Percentiles rank a stretch among this genome's conserved stretches.
Evolutionary conservation across 106 monocot species (phyloP).

Genomic region (Dendrobium officinale): DNA sequence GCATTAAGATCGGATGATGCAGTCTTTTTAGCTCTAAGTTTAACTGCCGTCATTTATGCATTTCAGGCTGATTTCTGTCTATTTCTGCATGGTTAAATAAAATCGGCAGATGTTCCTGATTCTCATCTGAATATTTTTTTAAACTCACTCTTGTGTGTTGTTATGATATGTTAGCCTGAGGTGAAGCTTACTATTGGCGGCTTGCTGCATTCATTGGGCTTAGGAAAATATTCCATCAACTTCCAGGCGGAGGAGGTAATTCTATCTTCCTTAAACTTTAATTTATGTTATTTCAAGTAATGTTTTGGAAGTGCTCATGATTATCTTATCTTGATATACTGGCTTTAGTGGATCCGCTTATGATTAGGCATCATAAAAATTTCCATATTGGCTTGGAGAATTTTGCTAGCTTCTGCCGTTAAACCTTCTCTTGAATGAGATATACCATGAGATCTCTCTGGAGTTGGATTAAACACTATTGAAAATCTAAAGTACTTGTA

Average conservation of each 20-base stretch:
- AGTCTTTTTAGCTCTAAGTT: neutral
- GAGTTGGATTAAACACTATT: too few relatives aligned
- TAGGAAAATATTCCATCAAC: conserved; percentile 76
- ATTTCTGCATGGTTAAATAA: neutral
- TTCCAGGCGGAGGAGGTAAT: conserved; percentile 97
- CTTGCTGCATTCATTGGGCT: conserved; percentile 58
- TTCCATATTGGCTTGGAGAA: neutral
- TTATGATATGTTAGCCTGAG: conserved; percentile 42
- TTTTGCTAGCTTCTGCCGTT: neutral
- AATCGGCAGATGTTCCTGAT: neutral
- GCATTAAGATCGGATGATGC: neutral
- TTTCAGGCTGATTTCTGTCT: neutral
- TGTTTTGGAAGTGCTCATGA: neutral
- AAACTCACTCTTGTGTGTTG: neutral
- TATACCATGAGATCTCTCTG: too few relatives aligned
- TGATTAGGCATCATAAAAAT: neutral
- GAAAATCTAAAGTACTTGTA: too few relatives aligned
- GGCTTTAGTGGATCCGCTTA: too few relatives aligned
- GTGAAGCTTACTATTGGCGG: conserved; percentile 47
- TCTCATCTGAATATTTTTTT: neutral
- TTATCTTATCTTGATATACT: neutral
- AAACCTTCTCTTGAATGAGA: too few relatives aligned
- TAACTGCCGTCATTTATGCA: neutral
- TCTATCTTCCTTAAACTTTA: neutral
- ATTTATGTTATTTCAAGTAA: neutral